Base-by-base conservation (phyloP, 2,329 filamentous ascomycete species). In the Arthrobotrys entomopaga region DNA sequence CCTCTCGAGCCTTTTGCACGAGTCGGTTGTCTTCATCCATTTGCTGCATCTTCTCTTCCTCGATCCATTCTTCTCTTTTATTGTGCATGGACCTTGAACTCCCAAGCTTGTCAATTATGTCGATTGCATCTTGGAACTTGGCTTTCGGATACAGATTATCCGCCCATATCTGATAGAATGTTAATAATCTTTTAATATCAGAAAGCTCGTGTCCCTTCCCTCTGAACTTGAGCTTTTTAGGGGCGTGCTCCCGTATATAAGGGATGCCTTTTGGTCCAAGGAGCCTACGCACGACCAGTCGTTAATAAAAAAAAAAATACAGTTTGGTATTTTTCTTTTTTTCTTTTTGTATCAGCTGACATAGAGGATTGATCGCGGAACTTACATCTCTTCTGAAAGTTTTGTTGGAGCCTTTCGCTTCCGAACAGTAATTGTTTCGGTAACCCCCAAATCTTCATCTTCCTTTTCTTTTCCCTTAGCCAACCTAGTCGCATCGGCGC, bases 111-210 rank as follows among this genome's bases (percentile, higher is more conserved):
- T 99, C 95, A 1, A 98, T 91, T 84, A 98, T 97, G 43, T 86
- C 84, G 5, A 98, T 84, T 1, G 91, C 95, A 79, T 99, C 95
- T 54, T 91, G 87, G 79, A 99, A 99, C 79, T 93, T 94, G 3
- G 94, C 95, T 79, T 96, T 93, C 11, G 95, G 95, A 79, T 93
- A 99, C 11, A 99, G 85, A 79, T 97, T 93, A 82, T 99, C 94
- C 1, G 99, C 90, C 95, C 95, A 99, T 65, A 97, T 82, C 81
- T 98, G 95, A 80, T 98, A 99, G 80, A 96, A 91, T 22, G 91
- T 92, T 54, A 99, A 85, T 22, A 99, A 86, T 15, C 89, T 88
- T 0, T 89, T 87, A 10, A 93, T 88, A 80, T 99, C 95, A 16
- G 50, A 22, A 79, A 93, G 91, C 84, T 99, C 95, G 80, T 98